phyloP scores from a whole-genome alignment of 129 eudicot genomes.

The Apium graveolens region DNA sequence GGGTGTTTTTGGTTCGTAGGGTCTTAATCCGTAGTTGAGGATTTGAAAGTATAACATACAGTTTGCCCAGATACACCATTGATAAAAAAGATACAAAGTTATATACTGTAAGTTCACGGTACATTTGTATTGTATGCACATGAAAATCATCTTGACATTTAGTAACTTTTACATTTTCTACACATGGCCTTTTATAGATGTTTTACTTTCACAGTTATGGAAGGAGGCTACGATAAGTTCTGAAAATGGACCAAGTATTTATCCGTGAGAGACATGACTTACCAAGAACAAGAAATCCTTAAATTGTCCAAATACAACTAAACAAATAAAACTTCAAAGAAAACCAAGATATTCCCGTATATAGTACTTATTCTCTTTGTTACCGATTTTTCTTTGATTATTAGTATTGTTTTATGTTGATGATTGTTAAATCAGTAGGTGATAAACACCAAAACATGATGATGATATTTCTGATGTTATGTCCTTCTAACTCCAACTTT shows the following conservation, averaged over 20 bases:
- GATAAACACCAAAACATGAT: neutral
- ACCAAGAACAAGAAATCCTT: neutral
- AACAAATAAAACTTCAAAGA: neutral
- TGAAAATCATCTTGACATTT: too few relatives aligned
- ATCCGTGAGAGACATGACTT: neutral
- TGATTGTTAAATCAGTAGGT: neutral
- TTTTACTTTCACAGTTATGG: too few relatives aligned
- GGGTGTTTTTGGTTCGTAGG: too few relatives aligned
- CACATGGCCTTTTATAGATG: too few relatives aligned
- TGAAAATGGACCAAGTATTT: neutral
- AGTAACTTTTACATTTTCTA: too few relatives aligned
- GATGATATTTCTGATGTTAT: constrained; percentile 1
- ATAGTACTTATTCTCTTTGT: neutral
- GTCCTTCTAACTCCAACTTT: neutral
- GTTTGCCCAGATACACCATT: too few relatives aligned
- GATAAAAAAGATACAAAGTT: too few relatives aligned
- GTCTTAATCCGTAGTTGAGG: too few relatives aligned
- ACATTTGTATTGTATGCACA: too few relatives aligned
- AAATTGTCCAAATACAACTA: neutral
- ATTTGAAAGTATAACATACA: too few relatives aligned
- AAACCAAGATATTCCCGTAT: neutral
- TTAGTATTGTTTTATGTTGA: neutral
- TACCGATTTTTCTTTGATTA: neutral
- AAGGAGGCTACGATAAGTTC: too few relatives aligned
- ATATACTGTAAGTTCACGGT: too few relatives aligned